A percentile compares a stretch with the other conserved stretches of the same genome.
Conservation (phyloP, 2,329 filamentous ascomycete genomes). For the Fusarium sp. region DNA sequence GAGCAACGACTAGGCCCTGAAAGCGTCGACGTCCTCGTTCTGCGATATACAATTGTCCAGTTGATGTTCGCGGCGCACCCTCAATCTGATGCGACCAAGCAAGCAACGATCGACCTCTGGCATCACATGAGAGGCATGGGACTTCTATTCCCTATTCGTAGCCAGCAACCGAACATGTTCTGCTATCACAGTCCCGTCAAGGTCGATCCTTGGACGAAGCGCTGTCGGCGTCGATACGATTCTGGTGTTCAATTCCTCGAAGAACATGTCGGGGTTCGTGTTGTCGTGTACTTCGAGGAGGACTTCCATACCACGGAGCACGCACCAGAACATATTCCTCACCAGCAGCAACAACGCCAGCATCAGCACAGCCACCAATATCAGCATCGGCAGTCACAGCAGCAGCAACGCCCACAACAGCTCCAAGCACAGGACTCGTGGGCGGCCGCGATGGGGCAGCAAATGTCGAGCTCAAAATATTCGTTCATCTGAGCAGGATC, state of each 20-base stretch:
- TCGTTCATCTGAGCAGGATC: constrained; percentile 45
- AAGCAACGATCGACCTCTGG: constrained; percentile 50
- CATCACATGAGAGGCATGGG: constrained; percentile 47
- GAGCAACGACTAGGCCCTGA: constrained; percentile 46
- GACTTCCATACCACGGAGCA: constrained; percentile 54
- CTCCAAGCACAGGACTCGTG: constrained; percentile 46
- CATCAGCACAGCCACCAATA: constrained; percentile 20
- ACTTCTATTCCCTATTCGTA: constrained; percentile 48
- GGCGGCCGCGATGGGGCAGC: constrained; percentile 46
- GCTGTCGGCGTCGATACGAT: constrained; percentile 53
- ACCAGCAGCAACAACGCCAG: constrained; percentile 20
- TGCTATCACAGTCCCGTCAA: constrained; percentile 56
- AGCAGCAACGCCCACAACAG: constrained; percentile 28
- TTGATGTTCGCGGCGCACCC: constrained; percentile 49
- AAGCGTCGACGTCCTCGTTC: constrained; percentile 47
- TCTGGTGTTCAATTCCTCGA: constrained; percentile 49
- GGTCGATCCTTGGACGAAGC: constrained; percentile 54
- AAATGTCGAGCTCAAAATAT: constrained; percentile 42
- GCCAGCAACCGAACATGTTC: constrained; percentile 49
- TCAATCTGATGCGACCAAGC: constrained; percentile 46
- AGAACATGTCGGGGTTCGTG: constrained; percentile 48
- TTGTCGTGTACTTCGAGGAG: constrained; percentile 54
- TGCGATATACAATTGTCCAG: constrained; percentile 54
- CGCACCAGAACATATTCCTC: constrained; percentile 43
- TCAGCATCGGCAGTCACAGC: constrained; percentile 20